Evolutionary conservation across 768 basidiomycete species (phyloP).

Genomic region (Nidula microcarpa): DNA sequence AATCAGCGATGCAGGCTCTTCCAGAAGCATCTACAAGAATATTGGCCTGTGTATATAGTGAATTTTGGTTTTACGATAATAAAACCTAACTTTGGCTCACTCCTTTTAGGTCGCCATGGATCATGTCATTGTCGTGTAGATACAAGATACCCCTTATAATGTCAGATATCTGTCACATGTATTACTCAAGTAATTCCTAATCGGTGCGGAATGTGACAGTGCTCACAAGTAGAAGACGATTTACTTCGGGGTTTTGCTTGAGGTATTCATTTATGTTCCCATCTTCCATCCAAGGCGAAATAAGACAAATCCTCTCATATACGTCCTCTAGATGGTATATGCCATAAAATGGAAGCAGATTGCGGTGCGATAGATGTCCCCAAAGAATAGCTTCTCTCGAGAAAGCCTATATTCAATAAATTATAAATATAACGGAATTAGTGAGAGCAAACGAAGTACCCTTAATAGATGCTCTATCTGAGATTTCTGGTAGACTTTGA

Average conservation of each 20-base stretch:
- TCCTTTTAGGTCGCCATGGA: slow-evolving; percentile 2
- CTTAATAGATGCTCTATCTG: slow-evolving; percentile 3
- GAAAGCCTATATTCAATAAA: slow-evolving; percentile 6
- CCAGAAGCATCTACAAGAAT: background rate
- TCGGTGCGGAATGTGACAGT: background rate
- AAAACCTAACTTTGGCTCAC: background rate
- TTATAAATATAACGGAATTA: background rate
- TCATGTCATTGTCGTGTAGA: background rate
- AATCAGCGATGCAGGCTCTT: slow-evolving; percentile 5
- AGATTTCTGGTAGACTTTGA: background rate
- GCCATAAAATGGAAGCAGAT: slow-evolving; percentile 21
- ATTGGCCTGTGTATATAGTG: background rate
- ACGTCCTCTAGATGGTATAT: slow-evolving; percentile 9
- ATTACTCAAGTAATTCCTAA: background rate
- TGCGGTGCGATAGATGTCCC: slow-evolving; percentile 19
- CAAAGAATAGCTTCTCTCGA: slow-evolving; percentile 14
- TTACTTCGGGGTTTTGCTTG: slow-evolving; percentile 10
- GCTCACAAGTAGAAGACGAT: slow-evolving; percentile 25
- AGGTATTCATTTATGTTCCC: slow-evolving; percentile 25
- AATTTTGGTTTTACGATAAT: background rate
- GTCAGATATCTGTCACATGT: background rate
- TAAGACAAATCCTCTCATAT: slow-evolving; percentile 17
- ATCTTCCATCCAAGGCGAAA: slow-evolving; percentile 20
- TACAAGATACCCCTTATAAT: background rate
- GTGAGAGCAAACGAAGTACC: background rate